A percentile compares a stretch with the other conserved stretches of the same genome.
phyloP scores from a whole-genome alignment of 2,329 filamentous ascomycete genomes.

The Arthroderma sp. region DNA sequence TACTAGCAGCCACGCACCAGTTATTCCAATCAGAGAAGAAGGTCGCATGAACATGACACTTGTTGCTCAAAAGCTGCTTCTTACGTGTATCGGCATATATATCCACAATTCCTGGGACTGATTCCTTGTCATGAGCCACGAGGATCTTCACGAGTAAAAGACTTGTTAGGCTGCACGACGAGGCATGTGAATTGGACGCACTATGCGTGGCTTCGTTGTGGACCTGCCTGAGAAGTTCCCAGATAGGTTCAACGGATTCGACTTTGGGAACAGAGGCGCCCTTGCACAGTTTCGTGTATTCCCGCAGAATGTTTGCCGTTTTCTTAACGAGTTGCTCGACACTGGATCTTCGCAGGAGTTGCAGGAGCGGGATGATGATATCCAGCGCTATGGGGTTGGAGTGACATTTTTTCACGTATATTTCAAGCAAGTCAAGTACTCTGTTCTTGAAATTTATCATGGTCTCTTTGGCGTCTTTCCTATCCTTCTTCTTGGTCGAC shows the following conservation, averaged over 20 bases:
- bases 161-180: constrained; percentile 55
- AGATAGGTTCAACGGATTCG: constrained; percentile 31
- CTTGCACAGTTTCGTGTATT: constrained; percentile 56
- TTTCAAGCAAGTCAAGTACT: constrained; percentile 73
- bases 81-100: constrained; percentile 54
- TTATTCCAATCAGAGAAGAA: constrained; percentile 66
- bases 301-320: constrained; percentile 57
- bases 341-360: constrained; percentile 61
- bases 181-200: constrained; percentile 56
- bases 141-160: constrained; percentile 35
- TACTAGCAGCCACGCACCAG: constrained; percentile 47
- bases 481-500: constrained; percentile 64
- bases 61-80: constrained; percentile 46
- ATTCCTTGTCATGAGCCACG: constrained; percentile 37
- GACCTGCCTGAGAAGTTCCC: constrained; percentile 51
- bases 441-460: constrained; percentile 93
- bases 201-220: constrained; percentile 50
- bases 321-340: constrained; percentile 65
- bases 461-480: constrained; percentile 74
- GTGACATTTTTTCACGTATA: constrained; percentile 71
- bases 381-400: constrained; percentile 54
- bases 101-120: constrained; percentile 45
- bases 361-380: constrained; percentile 63
- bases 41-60: constrained; percentile 48
- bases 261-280: constrained; percentile 31